Base-by-base conservation (phyloP, 495 filamentous ascomycete species). In the Penicillium steckii region DNA sequence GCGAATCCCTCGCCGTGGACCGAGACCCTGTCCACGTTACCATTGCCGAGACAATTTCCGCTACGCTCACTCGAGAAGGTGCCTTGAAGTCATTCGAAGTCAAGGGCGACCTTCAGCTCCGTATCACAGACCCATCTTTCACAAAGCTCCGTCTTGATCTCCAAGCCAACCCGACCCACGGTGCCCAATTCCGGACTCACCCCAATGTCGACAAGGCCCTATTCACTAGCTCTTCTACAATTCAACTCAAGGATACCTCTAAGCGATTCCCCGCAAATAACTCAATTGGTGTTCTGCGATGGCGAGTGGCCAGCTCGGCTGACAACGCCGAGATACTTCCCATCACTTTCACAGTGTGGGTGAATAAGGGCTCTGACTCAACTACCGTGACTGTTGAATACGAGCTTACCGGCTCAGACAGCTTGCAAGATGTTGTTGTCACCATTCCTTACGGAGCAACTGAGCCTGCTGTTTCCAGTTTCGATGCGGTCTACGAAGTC, bases 281-380 rank as follows among this genome's bases (percentile, higher is more conserved):
- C 53, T 78, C 89, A 17, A 89, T 96, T 50, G 91, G 87, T 27
- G 90, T 96, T 12, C 77, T 97, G 55, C 83, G 91, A 56, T 97
- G 93, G 93, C 85, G 90, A 47, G 83, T 85, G 17, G 80, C 86
- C 3, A 84, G 85, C 51, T 86, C 87, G 57, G 78, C 87, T 51
- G 90, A 92, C 53, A 81, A 86, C 29, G 81, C 82, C 53, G 84
- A 84, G 8, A 78, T 92, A 29, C 76, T 82, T 8, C 93, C 93
- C 24, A 91, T 97, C 58, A 90, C 85, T 22, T 96, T 97, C 65
- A 96, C 89, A 8, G 93, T 96, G 17, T 97, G 93, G 93, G 87
- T 94, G 29, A 95, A 95, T 66, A 89, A 89, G 75, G 86, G 87
- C 42, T 80, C 85, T 10, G 85, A 86, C 30, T 88, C 86, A 44